A percentile compares a stretch with the other conserved stretches of the same genome.
Conservation (phyloP, 2,329 filamentous ascomycete genomes). For the Arthrobotrys pseudoclavata region DNA sequence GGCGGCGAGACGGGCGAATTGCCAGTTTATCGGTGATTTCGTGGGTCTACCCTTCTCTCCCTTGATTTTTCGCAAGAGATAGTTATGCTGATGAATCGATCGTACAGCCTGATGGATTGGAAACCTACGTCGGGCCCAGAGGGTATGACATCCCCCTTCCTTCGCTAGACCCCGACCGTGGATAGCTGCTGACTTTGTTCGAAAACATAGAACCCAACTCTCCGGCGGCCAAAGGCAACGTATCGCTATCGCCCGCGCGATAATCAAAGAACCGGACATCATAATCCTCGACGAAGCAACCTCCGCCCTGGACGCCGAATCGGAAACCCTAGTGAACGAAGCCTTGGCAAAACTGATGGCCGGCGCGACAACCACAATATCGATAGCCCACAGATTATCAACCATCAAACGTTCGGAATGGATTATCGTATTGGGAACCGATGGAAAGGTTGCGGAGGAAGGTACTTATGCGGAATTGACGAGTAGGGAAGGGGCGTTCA, state of each 20-base stretch:
- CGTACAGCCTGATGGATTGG: slow-evolving; percentile 81
- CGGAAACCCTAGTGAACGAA: slow-evolving; percentile 94
- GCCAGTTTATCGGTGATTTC: slow-evolving; percentile 95
- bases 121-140: slow-evolving; percentile 91
- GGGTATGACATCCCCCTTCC: slow-evolving; percentile 68
- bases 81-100: background rate
- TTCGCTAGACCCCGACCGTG: too few relatives aligned
- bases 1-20: slow-evolving; percentile 92
- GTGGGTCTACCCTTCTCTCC: slow-evolving; percentile 17
- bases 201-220: slow-evolving; percentile 32
- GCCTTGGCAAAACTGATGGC: slow-evolving; percentile 84
- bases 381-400: slow-evolving; percentile 93
- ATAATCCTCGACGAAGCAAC: slow-evolving; percentile 97
- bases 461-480: slow-evolving; percentile 85
- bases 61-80: background rate
- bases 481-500: slow-evolving; percentile 84
- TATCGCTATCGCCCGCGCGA: slow-evolving; percentile 93
- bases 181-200: background rate
- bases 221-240: slow-evolving; percentile 72
- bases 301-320: slow-evolving; percentile 94
- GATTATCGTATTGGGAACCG: slow-evolving; percentile 88
- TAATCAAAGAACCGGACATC: slow-evolving; percentile 96
- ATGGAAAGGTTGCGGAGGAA: slow-evolving; percentile 91
- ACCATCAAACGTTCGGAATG: slow-evolving; percentile 96
- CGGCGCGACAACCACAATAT: slow-evolving; percentile 95